Conservation (phyloP, 495 filamentous ascomycete genomes). For the Staphylotrichum longicolle region DNA sequence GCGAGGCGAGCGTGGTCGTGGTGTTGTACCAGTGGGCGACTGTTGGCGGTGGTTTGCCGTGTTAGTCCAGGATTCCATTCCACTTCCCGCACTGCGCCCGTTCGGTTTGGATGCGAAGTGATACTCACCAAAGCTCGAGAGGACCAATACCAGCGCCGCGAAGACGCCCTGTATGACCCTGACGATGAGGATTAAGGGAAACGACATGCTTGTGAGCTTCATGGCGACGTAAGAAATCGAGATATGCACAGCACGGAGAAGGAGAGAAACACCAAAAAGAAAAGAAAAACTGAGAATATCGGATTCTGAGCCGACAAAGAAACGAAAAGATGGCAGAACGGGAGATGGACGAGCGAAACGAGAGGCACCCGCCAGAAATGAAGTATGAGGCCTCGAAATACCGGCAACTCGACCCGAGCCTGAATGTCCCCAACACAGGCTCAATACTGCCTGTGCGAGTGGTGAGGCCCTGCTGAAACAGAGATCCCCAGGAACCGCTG, state of each 20-base stretch:
- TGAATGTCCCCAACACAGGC: neutral
- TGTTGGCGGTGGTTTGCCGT: slow-evolving; percentile 20
- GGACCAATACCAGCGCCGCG: slow-evolving; percentile 62
- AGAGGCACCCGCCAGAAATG: slow-evolving; percentile 7
- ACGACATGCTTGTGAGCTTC: slow-evolving; percentile 22
- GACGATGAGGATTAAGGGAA: slow-evolving; percentile 32
- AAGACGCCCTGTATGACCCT: slow-evolving; percentile 57
- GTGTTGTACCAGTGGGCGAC: slow-evolving; percentile 54
- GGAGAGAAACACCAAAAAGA: neutral
- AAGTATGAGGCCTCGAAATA: neutral
- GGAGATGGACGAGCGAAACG: slow-evolving; percentile 3
- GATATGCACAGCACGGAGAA: slow-evolving; percentile 4
- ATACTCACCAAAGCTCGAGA: slow-evolving; percentile 68
- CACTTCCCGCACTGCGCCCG: no score
- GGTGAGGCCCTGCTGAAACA: slow-evolving; percentile 19
- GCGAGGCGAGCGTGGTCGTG: slow-evolving; percentile 45
- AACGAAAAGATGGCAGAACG: slow-evolving; percentile 1
- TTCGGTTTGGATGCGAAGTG: neutral
- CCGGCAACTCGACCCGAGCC: slow-evolving; percentile 5
- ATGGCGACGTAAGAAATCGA: neutral
- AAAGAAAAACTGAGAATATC: neutral
- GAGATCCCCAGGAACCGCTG: slow-evolving; percentile 17
- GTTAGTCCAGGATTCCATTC: slow-evolving; percentile 11
- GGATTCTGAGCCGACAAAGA: slow-evolving; percentile 1
- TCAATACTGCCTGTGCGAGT: neutral